Evolutionary conservation across 106 monocot genomes (phyloP).

Genomic region (Acanthochlamys bracteata): DNA sequence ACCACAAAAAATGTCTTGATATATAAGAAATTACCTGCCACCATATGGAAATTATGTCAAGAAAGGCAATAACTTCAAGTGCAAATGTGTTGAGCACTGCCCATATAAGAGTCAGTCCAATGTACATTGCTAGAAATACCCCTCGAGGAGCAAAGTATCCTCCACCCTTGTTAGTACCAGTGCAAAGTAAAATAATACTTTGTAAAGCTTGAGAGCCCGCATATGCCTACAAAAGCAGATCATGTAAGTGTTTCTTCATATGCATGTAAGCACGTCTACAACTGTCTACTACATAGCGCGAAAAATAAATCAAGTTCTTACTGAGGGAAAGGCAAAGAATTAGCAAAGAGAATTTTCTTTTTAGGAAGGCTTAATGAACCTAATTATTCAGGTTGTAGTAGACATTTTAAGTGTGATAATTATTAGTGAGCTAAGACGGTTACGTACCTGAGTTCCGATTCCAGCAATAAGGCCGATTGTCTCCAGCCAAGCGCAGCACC

Average conservation of each 20-base stretch:
- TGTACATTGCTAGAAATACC: conserved; percentile 68
- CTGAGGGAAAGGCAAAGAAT: too few relatives aligned
- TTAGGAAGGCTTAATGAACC: too few relatives aligned
- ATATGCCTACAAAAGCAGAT: conserved; percentile 36
- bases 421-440: neutral
- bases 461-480: conserved; percentile 65
- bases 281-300: too few relatives aligned
- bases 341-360: too few relatives aligned
- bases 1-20: too few relatives aligned
- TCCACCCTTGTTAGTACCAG: conserved; percentile 70
- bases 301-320: too few relatives aligned
- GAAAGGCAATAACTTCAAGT: conserved; percentile 68
- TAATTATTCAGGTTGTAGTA: too few relatives aligned
- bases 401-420: too few relatives aligned
- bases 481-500: conserved; percentile 83
- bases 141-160: conserved; percentile 69
- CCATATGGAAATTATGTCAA: conserved; percentile 72
- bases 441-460: conserved; percentile 59
- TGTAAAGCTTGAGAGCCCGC: conserved; percentile 73
- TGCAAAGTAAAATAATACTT: conserved; percentile 70
- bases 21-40: conserved; percentile 54
- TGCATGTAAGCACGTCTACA: too few relatives aligned
- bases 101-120: conserved; percentile 67
- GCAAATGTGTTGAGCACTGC: conserved; percentile 81
- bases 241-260: too few relatives aligned